Base-by-base conservation (phyloP, 352 stramenopile species). In the Halophytophthora polymorphica region DNA sequence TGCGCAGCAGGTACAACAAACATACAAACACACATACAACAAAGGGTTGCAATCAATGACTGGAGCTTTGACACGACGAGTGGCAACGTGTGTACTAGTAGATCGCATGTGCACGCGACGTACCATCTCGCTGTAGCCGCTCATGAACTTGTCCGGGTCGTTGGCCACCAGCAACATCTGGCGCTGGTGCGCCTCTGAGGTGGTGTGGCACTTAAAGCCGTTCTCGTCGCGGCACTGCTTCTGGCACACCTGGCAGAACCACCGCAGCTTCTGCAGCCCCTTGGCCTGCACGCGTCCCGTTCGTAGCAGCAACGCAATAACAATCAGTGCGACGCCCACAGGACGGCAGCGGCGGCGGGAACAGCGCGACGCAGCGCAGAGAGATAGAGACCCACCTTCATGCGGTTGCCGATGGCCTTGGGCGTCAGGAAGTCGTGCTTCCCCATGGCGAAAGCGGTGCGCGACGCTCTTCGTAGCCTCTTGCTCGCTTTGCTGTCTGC, bases 181-280 rank as follows among this genome's bases (percentile, higher is more conserved):
- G 38, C 97, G 88, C 54, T 99, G 79, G 77, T 99, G 97, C 6
- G 88, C 93, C 62, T 99, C 97, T 29, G 87, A 98, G 11, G 80
- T 97, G 28, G 96, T 90, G 77, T 99, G 97, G 63, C 96, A 99
- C 79, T 99, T 99, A 79, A 99, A 99, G 14, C 97, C 97, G 74
- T 99, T 99, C 69, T 98, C 96, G 64, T 99, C 97, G n/a, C 97
- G 90, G 68, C 97, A 99, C 75, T 99, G 97, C 77, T 99, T 99
- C 66, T 95, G 71, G 68, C 97, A 99, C 70, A 99, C 98, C 75
- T 99, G 96, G 66, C 97, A 99, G 71, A 97, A 98, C 88, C 96
- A 99, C 18, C 96, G 91, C 39, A 99, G 84, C 73, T 99, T 99
- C 71, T 99, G 95, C 2, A 99, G 84, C 12, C 97, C 97, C 61